A percentile compares a stretch with the other conserved stretches of the same genome.
Conservation (phyloP, 2,329 filamentous ascomycete species). For the Fusarium citri region DNA sequence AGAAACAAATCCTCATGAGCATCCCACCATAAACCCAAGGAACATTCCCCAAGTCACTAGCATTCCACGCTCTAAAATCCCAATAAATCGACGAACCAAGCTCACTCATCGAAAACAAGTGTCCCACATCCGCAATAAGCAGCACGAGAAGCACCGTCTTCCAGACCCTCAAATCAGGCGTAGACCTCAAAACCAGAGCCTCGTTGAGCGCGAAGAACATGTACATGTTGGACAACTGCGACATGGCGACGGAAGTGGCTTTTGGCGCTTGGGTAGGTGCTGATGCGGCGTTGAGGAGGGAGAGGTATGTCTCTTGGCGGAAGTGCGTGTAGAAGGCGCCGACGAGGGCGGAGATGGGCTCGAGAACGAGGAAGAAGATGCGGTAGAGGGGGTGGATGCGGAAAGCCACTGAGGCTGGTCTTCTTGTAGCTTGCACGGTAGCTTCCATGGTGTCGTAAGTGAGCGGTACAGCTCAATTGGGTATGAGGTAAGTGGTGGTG, state of each 20-base stretch:
- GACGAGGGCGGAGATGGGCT: conserved; percentile 66
- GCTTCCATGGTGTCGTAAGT: background rate
- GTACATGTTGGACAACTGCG: conserved; percentile 83
- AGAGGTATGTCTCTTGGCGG: conserved; percentile 68
- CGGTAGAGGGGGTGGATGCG: conserved; percentile 72
- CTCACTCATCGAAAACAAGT: conserved; percentile 73
- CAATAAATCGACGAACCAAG: conserved; percentile 74
- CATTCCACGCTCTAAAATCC: conserved; percentile 71
- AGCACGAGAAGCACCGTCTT: conserved; percentile 72
- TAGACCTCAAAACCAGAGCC: conserved; percentile 77
- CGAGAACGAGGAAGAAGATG: conserved; percentile 80
- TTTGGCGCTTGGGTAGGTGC: conserved; percentile 60
- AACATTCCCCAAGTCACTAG: conserved; percentile 75
- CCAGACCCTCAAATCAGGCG: conserved; percentile 77
- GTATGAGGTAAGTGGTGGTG: background rate
- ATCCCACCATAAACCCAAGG: conserved; percentile 77
- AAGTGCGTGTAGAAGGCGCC: conserved; percentile 66
- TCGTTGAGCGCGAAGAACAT: conserved; percentile 82
- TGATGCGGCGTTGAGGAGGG: conserved; percentile 69
- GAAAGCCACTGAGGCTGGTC: conserved; percentile 50
- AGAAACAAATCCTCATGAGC: conserved; percentile 67
- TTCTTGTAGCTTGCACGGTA: conserved; percentile 43
- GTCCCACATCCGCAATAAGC: conserved; percentile 80
- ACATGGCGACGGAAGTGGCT: conserved; percentile 74
- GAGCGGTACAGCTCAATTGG: background rate